Evolutionary conservation across 2,329 filamentous ascomycete species (phyloP).

Genomic region (Allantophomopsis cytisporea): DNA sequence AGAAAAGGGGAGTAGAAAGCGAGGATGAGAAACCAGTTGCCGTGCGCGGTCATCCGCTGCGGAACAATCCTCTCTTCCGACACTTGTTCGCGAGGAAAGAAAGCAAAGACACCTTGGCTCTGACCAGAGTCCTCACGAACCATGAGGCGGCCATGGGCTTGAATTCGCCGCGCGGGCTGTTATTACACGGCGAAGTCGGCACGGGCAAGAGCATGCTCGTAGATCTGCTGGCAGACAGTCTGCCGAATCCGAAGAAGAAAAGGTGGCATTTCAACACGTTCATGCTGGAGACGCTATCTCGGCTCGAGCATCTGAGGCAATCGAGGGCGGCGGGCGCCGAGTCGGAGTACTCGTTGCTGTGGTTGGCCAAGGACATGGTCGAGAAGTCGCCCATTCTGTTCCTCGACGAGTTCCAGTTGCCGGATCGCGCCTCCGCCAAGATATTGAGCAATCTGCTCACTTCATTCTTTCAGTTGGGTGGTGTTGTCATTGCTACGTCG

Average conservation of each 20-base stretch:
- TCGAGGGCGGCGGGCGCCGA: constrained; percentile 7
- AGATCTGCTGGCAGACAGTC: constrained; percentile 64
- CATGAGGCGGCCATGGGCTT: constrained; percentile 60
- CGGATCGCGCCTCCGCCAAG: constrained; percentile 64
- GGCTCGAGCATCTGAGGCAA: constrained; percentile 50
- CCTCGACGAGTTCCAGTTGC: constrained; percentile 73
- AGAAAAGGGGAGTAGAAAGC: constrained; percentile 8
- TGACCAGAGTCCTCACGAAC: constrained; percentile 55
- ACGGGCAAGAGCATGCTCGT: constrained; percentile 80
- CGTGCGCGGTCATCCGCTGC: constrained; percentile 37
- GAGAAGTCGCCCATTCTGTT: constrained; percentile 66
- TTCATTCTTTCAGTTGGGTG: constrained; percentile 69
- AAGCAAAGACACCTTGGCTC: constrained; percentile 42
- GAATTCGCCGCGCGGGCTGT: constrained; percentile 59
- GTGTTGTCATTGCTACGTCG: constrained; percentile 66
- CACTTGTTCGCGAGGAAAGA: constrained; percentile 43
- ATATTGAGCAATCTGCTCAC: constrained; percentile 70
- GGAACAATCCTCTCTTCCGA: constrained; percentile 42
- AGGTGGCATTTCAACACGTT: constrained; percentile 80
- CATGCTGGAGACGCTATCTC: constrained; percentile 66
- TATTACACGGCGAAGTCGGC: constrained; percentile 71
- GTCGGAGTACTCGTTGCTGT: constrained; percentile 53
- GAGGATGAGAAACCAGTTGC: constrained; percentile 27
- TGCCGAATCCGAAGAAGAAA: constrained; percentile 60
- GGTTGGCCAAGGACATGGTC: constrained; percentile 64